Evolutionary conservation across 2,329 filamentous ascomycete genomes (phyloP).

Genomic region (Exophiala bonariae): DNA sequence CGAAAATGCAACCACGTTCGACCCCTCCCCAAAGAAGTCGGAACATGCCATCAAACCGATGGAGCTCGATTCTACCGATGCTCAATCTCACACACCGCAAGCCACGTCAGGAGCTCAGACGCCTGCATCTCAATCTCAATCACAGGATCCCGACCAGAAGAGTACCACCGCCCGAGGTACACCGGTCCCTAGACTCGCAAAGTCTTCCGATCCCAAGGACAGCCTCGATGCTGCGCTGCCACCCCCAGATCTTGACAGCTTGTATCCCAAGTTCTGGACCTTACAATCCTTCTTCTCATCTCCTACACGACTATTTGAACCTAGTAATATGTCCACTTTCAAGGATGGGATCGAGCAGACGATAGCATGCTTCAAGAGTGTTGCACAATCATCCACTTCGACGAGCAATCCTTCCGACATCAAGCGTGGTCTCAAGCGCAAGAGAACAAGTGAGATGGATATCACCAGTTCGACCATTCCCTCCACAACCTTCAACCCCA

Average conservation of each 20-base stretch:
- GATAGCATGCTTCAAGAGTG: conserved; percentile 72
- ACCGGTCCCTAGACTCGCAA: conserved; percentile 13
- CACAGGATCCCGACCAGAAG: conserved; percentile 24
- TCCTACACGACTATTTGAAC: conserved; percentile 77
- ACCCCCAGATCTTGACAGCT: conserved; percentile 59
- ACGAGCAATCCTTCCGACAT: conserved; percentile 62
- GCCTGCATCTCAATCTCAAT: conserved; percentile 32
- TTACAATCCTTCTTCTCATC: conserved; percentile 90
- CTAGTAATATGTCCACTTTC: conserved; percentile 65
- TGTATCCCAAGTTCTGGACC: conserved; percentile 94
- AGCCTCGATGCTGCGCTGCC: conserved; percentile 31
- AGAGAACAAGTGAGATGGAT: conserved; percentile 54
- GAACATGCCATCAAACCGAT: conserved; percentile 64
- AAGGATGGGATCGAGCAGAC: conserved; percentile 64
- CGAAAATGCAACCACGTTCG: conserved; percentile 88
- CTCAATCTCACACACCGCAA: conserved; percentile 25
- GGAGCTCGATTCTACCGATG: conserved; percentile 49
- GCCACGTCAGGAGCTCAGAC: conserved; percentile 35
- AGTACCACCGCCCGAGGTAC: conserved; percentile 17
- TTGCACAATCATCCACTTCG: conserved; percentile 65
- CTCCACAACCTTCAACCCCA: conserved; percentile 84
- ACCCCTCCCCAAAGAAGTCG: conserved; percentile 50
- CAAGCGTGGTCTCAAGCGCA: conserved; percentile 69
- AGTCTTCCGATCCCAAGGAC: conserved; percentile 22
- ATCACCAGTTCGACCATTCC: conserved; percentile 45